Evolutionary conservation across 805 yeast species (phyloP).

Genomic region (Brettanomyces anomalus): DNA sequence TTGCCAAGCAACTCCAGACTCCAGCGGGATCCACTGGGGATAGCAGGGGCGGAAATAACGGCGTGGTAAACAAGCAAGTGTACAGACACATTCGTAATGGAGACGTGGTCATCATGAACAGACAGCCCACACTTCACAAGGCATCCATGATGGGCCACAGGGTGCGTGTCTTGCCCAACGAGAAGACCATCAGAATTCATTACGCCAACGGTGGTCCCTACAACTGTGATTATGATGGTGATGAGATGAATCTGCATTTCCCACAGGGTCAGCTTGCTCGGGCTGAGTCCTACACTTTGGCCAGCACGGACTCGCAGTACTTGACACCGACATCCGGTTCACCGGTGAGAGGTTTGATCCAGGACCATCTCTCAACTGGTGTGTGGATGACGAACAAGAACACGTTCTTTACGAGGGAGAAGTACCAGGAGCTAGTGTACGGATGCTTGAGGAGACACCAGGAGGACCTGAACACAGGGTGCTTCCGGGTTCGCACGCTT

Average conservation of each 20-base stretch:
- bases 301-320: constrained; percentile 96
- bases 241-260: constrained; percentile 99
- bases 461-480: constrained; percentile 11
- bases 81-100: constrained; percentile 89
- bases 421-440: constrained; percentile 88
- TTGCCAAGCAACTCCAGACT: constrained; percentile 90
- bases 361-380: constrained; percentile 98
- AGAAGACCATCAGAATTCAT: constrained; percentile 91
- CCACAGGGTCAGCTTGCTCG: constrained; percentile 97
- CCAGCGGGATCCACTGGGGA: constrained; percentile 31
- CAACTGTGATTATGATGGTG: constrained; percentile 99
- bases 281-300: constrained; percentile 90
- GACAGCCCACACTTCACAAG: constrained; percentile 98
- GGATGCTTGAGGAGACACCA: constrained; percentile 94
- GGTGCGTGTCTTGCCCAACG: constrained; percentile 94
- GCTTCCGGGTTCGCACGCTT: constrained; percentile 51
- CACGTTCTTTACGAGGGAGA: constrained; percentile 80
- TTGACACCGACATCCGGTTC: constrained; percentile 97
- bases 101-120: constrained; percentile 95
- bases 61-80: constrained; percentile 82
- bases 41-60: constrained; percentile 36
- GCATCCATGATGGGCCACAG: constrained; percentile 99
- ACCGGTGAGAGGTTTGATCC: constrained; percentile 97
- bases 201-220: constrained; percentile 99
- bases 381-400: constrained; percentile 96